These are phyloP conservation scores for Ascochyta koolunga DNA, from an alignment of 2,329 filamentous ascomycete species.

Conservation along the genomic window DNA sequence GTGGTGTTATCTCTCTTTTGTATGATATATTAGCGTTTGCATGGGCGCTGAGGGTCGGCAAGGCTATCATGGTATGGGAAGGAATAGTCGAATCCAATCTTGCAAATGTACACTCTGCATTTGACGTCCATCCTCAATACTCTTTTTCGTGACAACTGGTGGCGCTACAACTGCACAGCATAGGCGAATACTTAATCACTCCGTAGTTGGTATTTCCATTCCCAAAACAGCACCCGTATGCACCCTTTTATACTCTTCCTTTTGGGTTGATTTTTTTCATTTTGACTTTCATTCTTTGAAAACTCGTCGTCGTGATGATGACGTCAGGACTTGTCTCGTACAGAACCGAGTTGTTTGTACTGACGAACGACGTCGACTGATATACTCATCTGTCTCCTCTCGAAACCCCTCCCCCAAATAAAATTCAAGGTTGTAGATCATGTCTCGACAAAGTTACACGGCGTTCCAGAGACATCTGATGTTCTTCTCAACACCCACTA, in stretches of 20 bases:
- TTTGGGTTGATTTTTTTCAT: no score
- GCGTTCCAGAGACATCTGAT: conserved; percentile 30
- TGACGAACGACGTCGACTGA: background rate
- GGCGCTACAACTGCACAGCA: no score
- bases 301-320: background rate
- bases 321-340: conserved; percentile 1
- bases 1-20: conserved; percentile 8
- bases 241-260: no score
- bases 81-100: background rate
- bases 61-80: background rate
- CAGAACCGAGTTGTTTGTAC: background rate
- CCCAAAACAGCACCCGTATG: no score
- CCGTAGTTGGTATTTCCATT: no score
- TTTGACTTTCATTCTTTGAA: no score
- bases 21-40: conserved; percentile 20
- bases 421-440: background rate
- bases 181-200: no score
- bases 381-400: background rate
- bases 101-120: background rate
- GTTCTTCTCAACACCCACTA: conserved; percentile 31
- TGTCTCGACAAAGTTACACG: conserved; percentile 24
- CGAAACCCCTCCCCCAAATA: background rate
- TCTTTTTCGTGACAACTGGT: no score
- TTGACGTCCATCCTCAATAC: no score
- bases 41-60: conserved; percentile 4